Conservation (phyloP, 495 filamentous ascomycete species). For the Peziza echinospora region DNA sequence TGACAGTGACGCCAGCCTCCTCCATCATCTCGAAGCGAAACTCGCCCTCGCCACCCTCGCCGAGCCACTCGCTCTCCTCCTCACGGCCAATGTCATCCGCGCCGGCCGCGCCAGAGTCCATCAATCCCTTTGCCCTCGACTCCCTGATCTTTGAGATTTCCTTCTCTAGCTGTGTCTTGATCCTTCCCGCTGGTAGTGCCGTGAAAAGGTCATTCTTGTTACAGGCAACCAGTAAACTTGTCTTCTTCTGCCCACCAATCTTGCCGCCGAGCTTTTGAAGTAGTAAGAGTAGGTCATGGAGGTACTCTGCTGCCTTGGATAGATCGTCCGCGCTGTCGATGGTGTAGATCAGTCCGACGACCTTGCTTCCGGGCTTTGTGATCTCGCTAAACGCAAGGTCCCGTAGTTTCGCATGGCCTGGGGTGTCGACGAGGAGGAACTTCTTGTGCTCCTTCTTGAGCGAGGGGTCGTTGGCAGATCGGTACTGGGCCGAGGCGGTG, state of each 20-base stretch:
- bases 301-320: conserved; percentile 46
- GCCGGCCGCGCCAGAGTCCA: conserved; percentile 48
- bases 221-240: conserved; percentile 57
- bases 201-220: conserved; percentile 96
- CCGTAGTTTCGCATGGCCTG: conserved; percentile 85
- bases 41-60: conserved; percentile 47
- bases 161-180: conserved; percentile 50
- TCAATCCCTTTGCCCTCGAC: conserved; percentile 54
- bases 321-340: conserved; percentile 51
- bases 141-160: conserved; percentile 64
- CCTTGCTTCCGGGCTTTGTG: conserved; percentile 35
- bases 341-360: conserved; percentile 42
- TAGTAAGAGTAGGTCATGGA: conserved; percentile 63
- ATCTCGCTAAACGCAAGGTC: conserved; percentile 29
- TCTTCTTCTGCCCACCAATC: conserved; percentile 24
- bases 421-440: conserved; percentile 70
- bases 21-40: conserved; percentile 68
- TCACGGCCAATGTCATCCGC: conserved; percentile 33
- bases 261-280: conserved; percentile 53
- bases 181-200: conserved; percentile 57
- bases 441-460: conserved; percentile 35
- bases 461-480: conserved; percentile 46
- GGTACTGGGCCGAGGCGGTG: conserved; percentile 41
- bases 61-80: conserved; percentile 63
- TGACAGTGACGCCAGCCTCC: conserved; percentile 58